These are phyloP conservation scores for Leccinum boreale DNA, from an alignment of 768 basidiomycete genomes.

Conservation along the genomic window DNA sequence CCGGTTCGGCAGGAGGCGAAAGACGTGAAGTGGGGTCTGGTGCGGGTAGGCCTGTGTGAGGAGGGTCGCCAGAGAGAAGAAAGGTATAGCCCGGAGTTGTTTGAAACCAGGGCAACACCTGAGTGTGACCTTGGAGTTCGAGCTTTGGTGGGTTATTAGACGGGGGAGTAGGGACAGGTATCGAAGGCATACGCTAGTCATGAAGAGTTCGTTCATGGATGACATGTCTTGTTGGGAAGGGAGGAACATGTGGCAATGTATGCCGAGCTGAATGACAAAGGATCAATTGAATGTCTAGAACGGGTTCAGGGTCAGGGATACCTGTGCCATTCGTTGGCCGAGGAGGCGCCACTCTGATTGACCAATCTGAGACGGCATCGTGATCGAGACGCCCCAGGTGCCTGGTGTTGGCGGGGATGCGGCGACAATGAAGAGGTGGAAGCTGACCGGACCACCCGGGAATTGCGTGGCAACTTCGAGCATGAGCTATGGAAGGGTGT, in stretches of 20 bases:
- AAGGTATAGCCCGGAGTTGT: conserved; percentile 37
- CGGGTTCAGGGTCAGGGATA: conserved; percentile 24
- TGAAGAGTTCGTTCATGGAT: conserved; percentile 47
- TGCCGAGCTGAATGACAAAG: conserved; percentile 40
- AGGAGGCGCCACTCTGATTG: conserved; percentile 41
- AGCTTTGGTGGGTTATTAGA: conserved; percentile 15
- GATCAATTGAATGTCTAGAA: conserved; percentile 16
- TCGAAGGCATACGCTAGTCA: conserved; percentile 37
- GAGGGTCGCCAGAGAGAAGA: conserved; percentile 43
- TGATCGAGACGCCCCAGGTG: conserved; percentile 22
- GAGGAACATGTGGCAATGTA: conserved; percentile 58
- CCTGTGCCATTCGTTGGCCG: conserved; percentile 44
- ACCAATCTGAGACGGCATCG: conserved; percentile 27
- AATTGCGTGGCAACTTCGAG: conserved; percentile 29
- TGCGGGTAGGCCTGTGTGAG: conserved; percentile 2
- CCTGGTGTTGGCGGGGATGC: conserved; percentile 42
- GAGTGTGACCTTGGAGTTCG: conserved; percentile 22
- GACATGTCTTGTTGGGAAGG: conserved; percentile 44
- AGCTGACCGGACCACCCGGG: conserved; percentile 33
- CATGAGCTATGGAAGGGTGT: conserved; percentile 21
- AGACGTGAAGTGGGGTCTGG: background rate
- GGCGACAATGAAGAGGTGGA: conserved; percentile 55
- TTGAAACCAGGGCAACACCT: conserved; percentile 38
- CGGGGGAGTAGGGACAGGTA: background rate
- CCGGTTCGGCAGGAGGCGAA: background rate